Evolutionary conservation across 768 basidiomycete species (phyloP).

Genomic region (Suillus americanus): DNA sequence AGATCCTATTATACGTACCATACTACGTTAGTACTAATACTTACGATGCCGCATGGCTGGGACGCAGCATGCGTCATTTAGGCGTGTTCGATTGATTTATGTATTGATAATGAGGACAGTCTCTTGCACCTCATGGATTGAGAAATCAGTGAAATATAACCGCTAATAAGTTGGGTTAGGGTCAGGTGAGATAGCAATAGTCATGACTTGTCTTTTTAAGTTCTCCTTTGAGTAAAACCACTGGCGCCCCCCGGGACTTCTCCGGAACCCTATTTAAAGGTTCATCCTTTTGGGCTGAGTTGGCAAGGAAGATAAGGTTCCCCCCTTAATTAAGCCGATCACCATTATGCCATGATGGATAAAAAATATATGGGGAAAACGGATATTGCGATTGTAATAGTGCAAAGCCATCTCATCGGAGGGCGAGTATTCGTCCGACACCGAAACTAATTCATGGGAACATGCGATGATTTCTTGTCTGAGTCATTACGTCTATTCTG

Average conservation of each 20-base stretch:
- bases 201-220: background rate
- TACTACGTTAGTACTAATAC: conserved; percentile 4
- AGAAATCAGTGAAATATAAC: background rate
- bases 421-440: background rate
- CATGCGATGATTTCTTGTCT: background rate
- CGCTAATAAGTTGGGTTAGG: background rate
- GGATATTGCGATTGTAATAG: background rate
- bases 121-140: background rate
- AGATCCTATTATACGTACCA: background rate
- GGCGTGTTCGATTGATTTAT: background rate
- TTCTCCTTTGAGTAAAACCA: background rate
- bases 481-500: background rate
- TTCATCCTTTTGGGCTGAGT: background rate
- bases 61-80: background rate
- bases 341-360: too few species aligned
- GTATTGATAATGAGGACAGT: background rate
- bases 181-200: background rate
- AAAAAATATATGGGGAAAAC: background rate
- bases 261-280: background rate
- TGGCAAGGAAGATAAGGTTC: background rate
- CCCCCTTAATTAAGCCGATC: background rate
- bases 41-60: background rate
- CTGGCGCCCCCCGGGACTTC: background rate
- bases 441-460: background rate
- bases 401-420: background rate